phyloP scores from a whole-genome alignment of 163 green algal species.

The Scenedesmus sp. region DNA sequence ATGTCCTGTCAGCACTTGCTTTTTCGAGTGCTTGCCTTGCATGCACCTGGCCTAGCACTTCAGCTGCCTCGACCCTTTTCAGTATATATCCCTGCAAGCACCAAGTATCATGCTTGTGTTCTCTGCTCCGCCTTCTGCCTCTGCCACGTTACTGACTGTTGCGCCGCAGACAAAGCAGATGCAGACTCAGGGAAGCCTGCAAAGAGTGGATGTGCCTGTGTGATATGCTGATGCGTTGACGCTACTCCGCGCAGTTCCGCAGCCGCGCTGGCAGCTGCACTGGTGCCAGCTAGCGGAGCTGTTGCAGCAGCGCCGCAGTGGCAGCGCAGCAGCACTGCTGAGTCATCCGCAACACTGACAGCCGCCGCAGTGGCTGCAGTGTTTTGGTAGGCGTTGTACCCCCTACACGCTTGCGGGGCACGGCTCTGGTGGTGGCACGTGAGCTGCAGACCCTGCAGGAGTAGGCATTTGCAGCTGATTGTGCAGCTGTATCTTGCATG shows the following conservation, averaged over 20 bases:
- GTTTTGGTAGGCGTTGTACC: too few relatives aligned
- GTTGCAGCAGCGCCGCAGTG: neutral
- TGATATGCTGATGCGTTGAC: conserved; percentile 29
- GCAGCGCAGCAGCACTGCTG: neutral
- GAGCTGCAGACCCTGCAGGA: neutral
- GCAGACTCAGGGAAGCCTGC: conserved; percentile 21
- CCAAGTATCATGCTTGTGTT: too few relatives aligned
- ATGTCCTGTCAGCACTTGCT: too few relatives aligned
- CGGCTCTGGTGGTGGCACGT: neutral
- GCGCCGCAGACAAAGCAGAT: conserved; percentile 41
- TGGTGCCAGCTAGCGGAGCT: neutral
- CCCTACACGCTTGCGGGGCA: neutral
- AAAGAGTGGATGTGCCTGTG: conserved; percentile 40
- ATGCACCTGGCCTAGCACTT: neutral
- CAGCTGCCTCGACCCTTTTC: too few relatives aligned
- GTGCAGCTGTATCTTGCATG: neutral
- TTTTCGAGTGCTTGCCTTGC: too few relatives aligned
- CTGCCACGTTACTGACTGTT: neutral
- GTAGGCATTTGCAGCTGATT: neutral
- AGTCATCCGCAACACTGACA: neutral
- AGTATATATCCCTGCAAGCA: too few relatives aligned
- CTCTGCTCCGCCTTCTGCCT: too few relatives aligned
- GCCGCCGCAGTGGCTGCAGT: neutral
- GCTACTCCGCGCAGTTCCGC: neutral
- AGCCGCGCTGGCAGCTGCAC: neutral